phyloP scores from a whole-genome alignment of 805 yeast species.

The Henningerozyma blattae region DNA sequence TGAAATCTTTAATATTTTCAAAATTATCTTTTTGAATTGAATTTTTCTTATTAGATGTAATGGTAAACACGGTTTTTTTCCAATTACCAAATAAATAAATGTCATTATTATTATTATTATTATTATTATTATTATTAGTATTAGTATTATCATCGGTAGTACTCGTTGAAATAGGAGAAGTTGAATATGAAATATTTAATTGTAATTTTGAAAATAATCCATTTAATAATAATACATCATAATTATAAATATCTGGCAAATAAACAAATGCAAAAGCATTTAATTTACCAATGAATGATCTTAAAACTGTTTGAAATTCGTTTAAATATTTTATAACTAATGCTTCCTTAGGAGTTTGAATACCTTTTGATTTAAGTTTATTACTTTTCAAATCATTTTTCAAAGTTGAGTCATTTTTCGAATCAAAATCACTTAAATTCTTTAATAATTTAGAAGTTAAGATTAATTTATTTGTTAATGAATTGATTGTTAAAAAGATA shows the following conservation, averaged over 20 bases:
- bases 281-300: slow-evolving; percentile 21
- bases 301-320: slow-evolving; percentile 14
- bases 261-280: slow-evolving; percentile 22
- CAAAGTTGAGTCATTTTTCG: not conserved
- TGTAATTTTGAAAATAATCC: too few species aligned
- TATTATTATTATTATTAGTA: too few species aligned
- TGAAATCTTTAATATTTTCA: slow-evolving; percentile 9
- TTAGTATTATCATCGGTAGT: slow-evolving; percentile 1
- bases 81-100: slow-evolving; percentile 18
- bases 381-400: not conserved
- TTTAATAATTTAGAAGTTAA: slow-evolving; percentile 11
- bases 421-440: slow-evolving; percentile 1
- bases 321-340: slow-evolving; percentile 5
- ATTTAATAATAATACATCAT: slow-evolving; percentile 8
- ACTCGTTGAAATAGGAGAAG: slow-evolving; percentile 6
- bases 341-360: too few species aligned
- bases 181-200: too few species aligned
- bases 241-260: slow-evolving; percentile 17
- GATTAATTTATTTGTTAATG: slow-evolving; percentile 16
- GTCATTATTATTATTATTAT: too few species aligned
- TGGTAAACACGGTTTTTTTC: slow-evolving; percentile 11
- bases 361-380: too few species aligned
- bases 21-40: slow-evolving; percentile 4
- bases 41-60: not conserved
- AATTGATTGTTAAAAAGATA: slow-evolving; percentile 17